phyloP scores from a whole-genome alignment of 805 yeast species.

The Lachancea thermotolerans region DNA sequence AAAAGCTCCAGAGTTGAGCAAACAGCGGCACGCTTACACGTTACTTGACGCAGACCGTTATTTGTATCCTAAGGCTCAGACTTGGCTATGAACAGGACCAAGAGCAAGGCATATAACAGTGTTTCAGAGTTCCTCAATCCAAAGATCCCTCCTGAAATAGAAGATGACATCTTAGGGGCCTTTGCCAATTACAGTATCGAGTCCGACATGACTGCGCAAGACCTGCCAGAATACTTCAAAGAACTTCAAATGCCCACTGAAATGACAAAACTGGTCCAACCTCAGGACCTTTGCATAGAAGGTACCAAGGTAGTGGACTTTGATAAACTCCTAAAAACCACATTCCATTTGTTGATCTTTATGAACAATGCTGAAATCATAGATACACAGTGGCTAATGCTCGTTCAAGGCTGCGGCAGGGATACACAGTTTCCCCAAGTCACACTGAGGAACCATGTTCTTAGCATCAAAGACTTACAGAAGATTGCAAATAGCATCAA shows the following conservation, averaged over 20 bases:
- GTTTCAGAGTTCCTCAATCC: slow-evolving; percentile 28
- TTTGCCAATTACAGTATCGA: slow-evolving; percentile 38
- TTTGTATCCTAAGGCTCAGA: too few relatives aligned
- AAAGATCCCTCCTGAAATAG: slow-evolving; percentile 37
- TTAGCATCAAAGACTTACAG: slow-evolving; percentile 36
- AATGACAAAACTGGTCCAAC: slow-evolving; percentile 26
- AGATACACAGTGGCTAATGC: slow-evolving; percentile 37
- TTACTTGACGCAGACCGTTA: too few relatives aligned
- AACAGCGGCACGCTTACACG: too few relatives aligned
- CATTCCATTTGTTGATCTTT: slow-evolving; percentile 37
- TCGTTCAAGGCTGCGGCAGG: slow-evolving; percentile 26
- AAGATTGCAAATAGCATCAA: slow-evolving; percentile 29
- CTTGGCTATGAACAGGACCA: slow-evolving; percentile 2
- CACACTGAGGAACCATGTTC: slow-evolving; percentile 15
- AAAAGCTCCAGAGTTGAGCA: too few relatives aligned
- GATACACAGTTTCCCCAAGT: slow-evolving; percentile 18
- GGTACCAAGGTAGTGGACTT: slow-evolving; percentile 43
- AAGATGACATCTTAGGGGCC: slow-evolving; percentile 39
- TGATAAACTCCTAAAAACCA: slow-evolving; percentile 36
- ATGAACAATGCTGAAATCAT: slow-evolving; percentile 34
- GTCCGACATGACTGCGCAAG: slow-evolving; percentile 34
- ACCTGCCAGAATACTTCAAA: slow-evolving; percentile 27
- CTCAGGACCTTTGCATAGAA: slow-evolving; percentile 31
- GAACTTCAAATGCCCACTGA: slow-evolving; percentile 29
- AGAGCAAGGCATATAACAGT: slow-evolving; percentile 13